Conservation (phyloP, 2,329 filamentous ascomycete genomes). For the Clarireedia homoeocarpa region DNA sequence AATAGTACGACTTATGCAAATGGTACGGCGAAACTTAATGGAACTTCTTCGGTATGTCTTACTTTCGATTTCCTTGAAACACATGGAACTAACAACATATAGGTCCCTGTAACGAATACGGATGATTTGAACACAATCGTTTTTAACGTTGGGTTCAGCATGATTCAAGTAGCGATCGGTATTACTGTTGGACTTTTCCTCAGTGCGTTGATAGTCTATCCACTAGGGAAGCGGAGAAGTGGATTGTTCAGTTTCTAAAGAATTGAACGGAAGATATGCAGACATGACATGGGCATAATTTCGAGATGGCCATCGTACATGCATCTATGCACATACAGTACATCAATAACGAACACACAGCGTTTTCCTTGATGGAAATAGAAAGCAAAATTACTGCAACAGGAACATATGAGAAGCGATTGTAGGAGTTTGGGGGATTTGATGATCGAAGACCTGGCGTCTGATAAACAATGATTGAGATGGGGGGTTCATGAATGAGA, state of each 20-base stretch:
- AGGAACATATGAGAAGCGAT: too few relatives aligned
- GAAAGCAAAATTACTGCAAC: too few relatives aligned
- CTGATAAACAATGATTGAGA: too few relatives aligned
- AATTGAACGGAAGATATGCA: background rate
- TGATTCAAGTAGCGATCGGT: conserved; percentile 37
- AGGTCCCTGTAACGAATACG: conserved; percentile 17
- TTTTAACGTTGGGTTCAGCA: conserved; percentile 33
- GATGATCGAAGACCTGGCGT: too few relatives aligned
- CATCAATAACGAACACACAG: too few relatives aligned
- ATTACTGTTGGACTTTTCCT: conserved; percentile 36
- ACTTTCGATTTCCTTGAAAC: background rate
- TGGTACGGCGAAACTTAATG: conserved; percentile 23
- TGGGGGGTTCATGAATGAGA: too few relatives aligned
- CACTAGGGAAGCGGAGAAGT: conserved; percentile 34
- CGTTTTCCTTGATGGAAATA: too few relatives aligned
- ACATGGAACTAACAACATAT: conserved; percentile 10
- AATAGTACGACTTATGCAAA: conserved; percentile 24
- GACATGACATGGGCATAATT: background rate
- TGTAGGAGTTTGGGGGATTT: too few relatives aligned
- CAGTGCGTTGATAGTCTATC: conserved; percentile 34
- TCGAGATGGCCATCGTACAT: too few relatives aligned
- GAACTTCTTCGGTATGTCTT: conserved; percentile 22
- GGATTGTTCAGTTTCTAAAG: conserved; percentile 34
- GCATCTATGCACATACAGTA: too few relatives aligned
- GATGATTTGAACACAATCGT: conserved; percentile 31